Evolutionary conservation across 345 rosid species (phyloP), one percentile per base, ranked within the genome.

Genomic region (Laguncularia racemosa): DNA sequence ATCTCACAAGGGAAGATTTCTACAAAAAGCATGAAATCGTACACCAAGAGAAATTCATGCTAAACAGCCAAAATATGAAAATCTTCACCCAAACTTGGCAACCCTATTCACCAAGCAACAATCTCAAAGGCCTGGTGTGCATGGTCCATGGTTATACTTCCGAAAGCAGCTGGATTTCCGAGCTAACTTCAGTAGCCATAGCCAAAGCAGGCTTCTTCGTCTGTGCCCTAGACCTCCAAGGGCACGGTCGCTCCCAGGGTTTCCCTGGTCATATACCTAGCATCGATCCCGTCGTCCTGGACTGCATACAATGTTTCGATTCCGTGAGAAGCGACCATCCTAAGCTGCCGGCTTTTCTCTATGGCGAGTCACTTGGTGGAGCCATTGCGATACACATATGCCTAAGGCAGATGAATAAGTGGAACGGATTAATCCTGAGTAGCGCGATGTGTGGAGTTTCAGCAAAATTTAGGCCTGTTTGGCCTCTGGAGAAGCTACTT

Each of bases 401-500:
- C 45, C 33, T 68, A 12, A 18, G 60, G 15, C 62, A 73, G 14
- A 65, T 55, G 18, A 47, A 28, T 38, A 57, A 45, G 45, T 73
- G 77, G 77, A 46, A 60, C 54, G 70, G 73, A 1, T 61, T 73
- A 44, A 61, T 73, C n/a, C 51, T 73, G 57, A 73, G 51, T 14
- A 67, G 77, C 13, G 38, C 73, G 13, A 64, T 68, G 77, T 73
- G 77, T 59, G 77, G 70, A 0, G 60, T 73, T 64, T 68, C 77
- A 12, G 19, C 65, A 0, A 73, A 60, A 21, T 73, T 64, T 6
- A 73, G 65, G 33, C 77, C 77, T 2, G 50, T 43, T n/a, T 53
- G 70, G 70, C 73, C 67, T 0, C 10, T 64, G 0, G 73, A 64
- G 70, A 64, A 60, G 46, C 50, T 73, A 14, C 73, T 73, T 20